Base-by-base conservation (phyloP, 768 basidiomycete genomes). In the Naematelia encephala region DNA sequence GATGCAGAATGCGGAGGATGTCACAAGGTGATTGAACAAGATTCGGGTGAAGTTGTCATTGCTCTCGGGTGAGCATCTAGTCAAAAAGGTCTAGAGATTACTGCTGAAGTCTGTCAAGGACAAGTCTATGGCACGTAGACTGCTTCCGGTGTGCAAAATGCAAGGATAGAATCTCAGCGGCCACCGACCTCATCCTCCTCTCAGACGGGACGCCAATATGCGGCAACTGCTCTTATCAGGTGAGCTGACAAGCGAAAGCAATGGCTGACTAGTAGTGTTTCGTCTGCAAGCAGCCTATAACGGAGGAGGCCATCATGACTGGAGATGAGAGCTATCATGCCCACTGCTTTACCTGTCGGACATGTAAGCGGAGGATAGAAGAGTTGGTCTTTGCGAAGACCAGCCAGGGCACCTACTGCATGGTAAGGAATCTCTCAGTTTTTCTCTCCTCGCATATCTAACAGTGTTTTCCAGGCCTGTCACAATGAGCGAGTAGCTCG, bases 231-330 rank as follows among this genome's bases (percentile, higher is more conserved):
- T 76, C 70, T 28, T 77, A 78, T 46, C 75, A 74, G 52, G 73
- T 74, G 23, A 50, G 70, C 61, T 21, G 4, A 23, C 47, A 2
- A 22, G 19, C 39, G 45, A 19, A 12, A 23, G 4, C 53, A 16
- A 5, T 34, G 0, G 39, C 56, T 58, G 43, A 56, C 54, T 54
- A 51, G 51, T 93, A 87, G 69, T 99, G 96, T 82, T 94, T 88
- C 72, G 87, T 97, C 57, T 99, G 96, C 80, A 86, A 86, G 47
- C 85, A 85, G 57, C 90, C 92, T 46, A 99, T 99, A 64, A 87
- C 93, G 56, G 93, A 99, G 80, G 96, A 99, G 74, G 96, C 96
- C 10, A 97, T 98, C 77, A 97, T 99, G 90, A 94, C 96, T 5
- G 96, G 80, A 51, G 92, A 99, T 78, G 96, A 98, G 75, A 91